Evolutionary conservation across 2,329 filamentous ascomycete genomes (phyloP).

Genomic region (Penicillium sclerotigenum): DNA sequence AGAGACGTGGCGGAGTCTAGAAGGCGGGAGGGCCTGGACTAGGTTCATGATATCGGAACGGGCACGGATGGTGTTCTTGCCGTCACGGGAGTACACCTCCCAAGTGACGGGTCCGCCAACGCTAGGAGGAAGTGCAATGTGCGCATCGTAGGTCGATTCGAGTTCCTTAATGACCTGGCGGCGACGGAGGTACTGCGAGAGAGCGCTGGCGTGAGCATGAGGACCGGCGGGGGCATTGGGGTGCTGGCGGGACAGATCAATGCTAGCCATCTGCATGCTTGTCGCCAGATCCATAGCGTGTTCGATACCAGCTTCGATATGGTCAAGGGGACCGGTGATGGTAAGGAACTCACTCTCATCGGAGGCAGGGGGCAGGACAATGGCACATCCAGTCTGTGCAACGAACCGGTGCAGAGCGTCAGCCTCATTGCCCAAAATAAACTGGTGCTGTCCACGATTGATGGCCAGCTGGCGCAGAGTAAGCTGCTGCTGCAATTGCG

Average conservation of each 20-base stretch:
- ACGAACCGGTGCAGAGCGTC: conserved; percentile 82
- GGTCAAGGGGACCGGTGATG: conserved; percentile 73
- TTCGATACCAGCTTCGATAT: conserved; percentile 71
- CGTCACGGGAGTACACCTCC: conserved; percentile 84
- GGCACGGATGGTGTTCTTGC: conserved; percentile 64
- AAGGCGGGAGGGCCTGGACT: conserved; percentile 48
- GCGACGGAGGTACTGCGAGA: conserved; percentile 83
- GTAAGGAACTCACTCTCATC: conserved; percentile 81
- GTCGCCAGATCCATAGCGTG: conserved; percentile 85
- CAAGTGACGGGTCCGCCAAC: conserved; percentile 68
- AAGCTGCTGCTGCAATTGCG: conserved; percentile 71
- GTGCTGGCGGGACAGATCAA: conserved; percentile 80
- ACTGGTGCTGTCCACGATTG: conserved; percentile 84
- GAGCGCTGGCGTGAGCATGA: conserved; percentile 73
- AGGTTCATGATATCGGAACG: conserved; percentile 50
- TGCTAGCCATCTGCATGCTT: conserved; percentile 77
- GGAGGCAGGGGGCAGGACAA: conserved; percentile 72
- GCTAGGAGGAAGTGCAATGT: conserved; percentile 74
- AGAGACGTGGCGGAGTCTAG: conserved; percentile 44
- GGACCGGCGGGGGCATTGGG: conserved; percentile 68
- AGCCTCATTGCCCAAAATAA: conserved; percentile 84
- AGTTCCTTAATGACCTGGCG: conserved; percentile 78
- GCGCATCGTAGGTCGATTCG: conserved; percentile 75
- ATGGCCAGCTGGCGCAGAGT: conserved; percentile 76
- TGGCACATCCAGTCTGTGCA: conserved; percentile 81